Evolutionary conservation across 1,284 basidiomycete genomes (phyloP), one percentile per base, ranked within the genome.

Genomic region (Tranzscheliella williamsii): DNA sequence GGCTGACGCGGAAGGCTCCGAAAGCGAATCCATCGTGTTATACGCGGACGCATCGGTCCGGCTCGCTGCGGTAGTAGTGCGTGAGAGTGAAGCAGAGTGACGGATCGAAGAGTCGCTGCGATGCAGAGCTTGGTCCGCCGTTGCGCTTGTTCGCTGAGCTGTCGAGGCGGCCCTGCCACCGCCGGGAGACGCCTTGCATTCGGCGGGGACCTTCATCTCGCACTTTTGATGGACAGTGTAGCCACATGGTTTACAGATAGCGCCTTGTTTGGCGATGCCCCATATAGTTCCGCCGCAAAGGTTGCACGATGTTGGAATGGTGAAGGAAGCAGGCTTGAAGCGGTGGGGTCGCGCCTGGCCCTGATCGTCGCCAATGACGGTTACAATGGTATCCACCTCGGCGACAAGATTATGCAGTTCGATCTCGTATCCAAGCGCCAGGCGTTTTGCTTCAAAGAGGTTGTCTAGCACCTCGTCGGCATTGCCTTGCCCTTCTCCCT

Each of bases 181-280:
- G 9, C 36, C 38, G 4, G 52, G 47, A n/a, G 49, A 42, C n/a
- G 65, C 53, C 29, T 55, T 60, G 46, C 67, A 70, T 24, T 70
- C 49, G 0, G 67, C 56, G 3, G 67, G 56, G 24, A 70, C 67
- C 50, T 70, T 70, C 41, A 67, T 50, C 63, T 70, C 64, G 47
- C 67, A 70, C 53, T 70, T 70, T 24, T 56, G 48, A 30, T 70
- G 67, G 16, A 58, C 55, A 2, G 64, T 67, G 40, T 57, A 70
- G 6, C 67, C 67, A 35, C 67, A 70, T 12, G 67, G 64, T 41
- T 67, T 67, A 42, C 67, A 70, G 4, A 58, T 45, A 23, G 55
- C 50, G 5, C 67, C 64, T 16, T 70, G 48, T n/a, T 38, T 63
- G 20, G 67, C 53, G 2, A 70, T 39, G 4, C 67, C 67, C 65